These are phyloP conservation scores for Triglochin maritima DNA, from an alignment of 106 monocot species.

Conservation along the genomic window DNA sequence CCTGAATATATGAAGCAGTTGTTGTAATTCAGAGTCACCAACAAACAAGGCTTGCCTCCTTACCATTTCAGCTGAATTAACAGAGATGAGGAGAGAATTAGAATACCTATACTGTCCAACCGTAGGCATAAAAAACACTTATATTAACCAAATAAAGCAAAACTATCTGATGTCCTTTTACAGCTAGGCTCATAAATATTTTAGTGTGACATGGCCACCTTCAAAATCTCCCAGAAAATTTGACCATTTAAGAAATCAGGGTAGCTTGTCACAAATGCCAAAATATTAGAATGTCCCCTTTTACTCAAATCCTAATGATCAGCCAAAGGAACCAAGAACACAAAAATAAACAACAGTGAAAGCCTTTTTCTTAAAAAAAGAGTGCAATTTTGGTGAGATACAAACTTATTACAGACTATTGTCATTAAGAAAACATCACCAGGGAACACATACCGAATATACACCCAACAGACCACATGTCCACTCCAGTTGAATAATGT, in stretches of 20 bases:
- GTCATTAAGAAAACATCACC: too few relatives aligned
- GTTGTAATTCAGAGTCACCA: constrained; percentile 97
- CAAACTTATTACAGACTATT: too few relatives aligned
- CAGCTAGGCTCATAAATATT: too few relatives aligned
- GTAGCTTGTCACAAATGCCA: not conserved
- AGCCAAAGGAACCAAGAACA: too few relatives aligned
- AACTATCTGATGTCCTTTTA: too few relatives aligned
- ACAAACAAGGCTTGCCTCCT: constrained; percentile 89
- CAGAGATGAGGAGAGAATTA: not conserved
- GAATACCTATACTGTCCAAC: not conserved
- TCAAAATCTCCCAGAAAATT: not conserved
- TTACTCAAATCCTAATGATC: too few relatives aligned
- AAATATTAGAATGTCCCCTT: too few relatives aligned
- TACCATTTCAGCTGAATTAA: constrained; percentile 85
- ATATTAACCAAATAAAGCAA: too few relatives aligned
- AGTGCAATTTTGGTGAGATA: too few relatives aligned
- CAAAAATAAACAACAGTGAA: too few relatives aligned
- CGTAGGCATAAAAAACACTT: not conserved
- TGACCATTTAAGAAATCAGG: not conserved
- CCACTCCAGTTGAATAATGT: constrained; percentile 86
- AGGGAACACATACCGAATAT: constrained; percentile 70
- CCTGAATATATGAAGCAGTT: constrained; percentile 99
- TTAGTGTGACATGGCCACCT: too few relatives aligned
- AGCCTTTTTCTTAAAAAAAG: too few relatives aligned
- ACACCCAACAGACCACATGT: constrained; percentile 99